Conservation (phyloP, 2,329 filamentous ascomycete genomes). For the Aphanocladium album region DNA sequence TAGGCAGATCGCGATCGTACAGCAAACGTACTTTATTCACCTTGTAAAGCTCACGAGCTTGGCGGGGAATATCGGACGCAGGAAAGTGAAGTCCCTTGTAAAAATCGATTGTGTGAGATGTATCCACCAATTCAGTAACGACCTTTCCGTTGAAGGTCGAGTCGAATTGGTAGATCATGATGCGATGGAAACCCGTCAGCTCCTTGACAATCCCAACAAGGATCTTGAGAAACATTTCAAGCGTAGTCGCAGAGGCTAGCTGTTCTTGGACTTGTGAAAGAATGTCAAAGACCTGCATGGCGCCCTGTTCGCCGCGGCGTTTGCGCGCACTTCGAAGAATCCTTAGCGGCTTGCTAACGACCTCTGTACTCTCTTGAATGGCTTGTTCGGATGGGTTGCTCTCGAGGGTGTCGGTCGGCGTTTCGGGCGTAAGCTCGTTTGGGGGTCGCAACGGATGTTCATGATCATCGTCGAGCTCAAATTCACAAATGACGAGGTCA, state of each 20-base stretch:
- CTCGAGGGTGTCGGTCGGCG: conserved; percentile 68
- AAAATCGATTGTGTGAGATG: conserved; percentile 70
- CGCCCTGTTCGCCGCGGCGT: conserved; percentile 69
- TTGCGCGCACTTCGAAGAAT: conserved; percentile 71
- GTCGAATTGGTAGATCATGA: conserved; percentile 93
- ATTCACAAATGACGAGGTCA: conserved; percentile 77
- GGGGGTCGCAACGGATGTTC: conserved; percentile 61
- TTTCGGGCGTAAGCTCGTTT: conserved; percentile 54
- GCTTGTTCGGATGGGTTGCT: conserved; percentile 71
- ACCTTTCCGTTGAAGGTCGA: conserved; percentile 76
- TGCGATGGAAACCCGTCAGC: conserved; percentile 82
- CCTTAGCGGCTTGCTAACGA: conserved; percentile 70
- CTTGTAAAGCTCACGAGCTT: conserved; percentile 84
- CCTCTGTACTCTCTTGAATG: conserved; percentile 68
- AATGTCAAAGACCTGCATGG: conserved; percentile 88
- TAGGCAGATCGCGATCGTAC: conserved; percentile 78
- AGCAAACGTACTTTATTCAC: conserved; percentile 84
- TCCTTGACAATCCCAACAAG: conserved; percentile 84
- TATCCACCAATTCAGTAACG: conserved; percentile 82
- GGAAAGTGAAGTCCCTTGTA: conserved; percentile 88
- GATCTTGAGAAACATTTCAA: conserved; percentile 73
- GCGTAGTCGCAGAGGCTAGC: conserved; percentile 62
- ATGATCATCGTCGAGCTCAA: conserved; percentile 76
- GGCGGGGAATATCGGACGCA: conserved; percentile 78
- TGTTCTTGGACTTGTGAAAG: conserved; percentile 91